Base-by-base conservation (phyloP, 169 alveolate species). In the Theileria equi region DNA sequence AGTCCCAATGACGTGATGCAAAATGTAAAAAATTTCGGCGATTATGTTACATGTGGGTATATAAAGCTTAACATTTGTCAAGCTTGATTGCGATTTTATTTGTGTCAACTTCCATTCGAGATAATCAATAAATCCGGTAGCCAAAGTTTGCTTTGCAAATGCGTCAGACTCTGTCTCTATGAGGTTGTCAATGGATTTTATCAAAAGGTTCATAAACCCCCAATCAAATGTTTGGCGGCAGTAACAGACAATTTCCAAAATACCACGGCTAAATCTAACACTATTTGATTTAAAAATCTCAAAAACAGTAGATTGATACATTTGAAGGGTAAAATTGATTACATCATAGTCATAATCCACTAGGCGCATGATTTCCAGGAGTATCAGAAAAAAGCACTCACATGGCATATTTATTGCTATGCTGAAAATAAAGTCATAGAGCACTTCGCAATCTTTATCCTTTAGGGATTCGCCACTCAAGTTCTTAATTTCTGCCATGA, bases 141-240 rank as follows among this genome's bases (percentile, higher is more conserved):
- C 72, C 29, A 74, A 50, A 31, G 40, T 11, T 54, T 11, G 45
- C 43, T 74, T 52, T 47, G 77, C 80, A 43, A 13, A 17, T 43
- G 25, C 16, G 17, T 48, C 84, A 0, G 57, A 45, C 2, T 52
- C 80, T 29, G 78, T 29, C 8, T 16, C 48, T 28, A 74, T 49
- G 10, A 74, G 29, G 6, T 66, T 52, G 52, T 74, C 84, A 31
- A 74, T 61, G 16, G 77, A 60, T 48, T 66, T 34, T 23, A 74
- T 58, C 57, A 74, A 72, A 77, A 74, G 63, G 11, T 69, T 64
- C 84, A 74, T 74, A 64, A 74, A 74, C 8, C 84, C 84, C 84
- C 84, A 74, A 65, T 74, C 84, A 43, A 74, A 74, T 35, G 50
- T 53, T 49, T 74, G 84, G 31, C 84, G 38, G 73, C 84, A 74